Evolutionary conservation across 345 rosid species (phyloP), one percentile per base, ranked within the genome.

Genomic region (Populus simonii): DNA sequence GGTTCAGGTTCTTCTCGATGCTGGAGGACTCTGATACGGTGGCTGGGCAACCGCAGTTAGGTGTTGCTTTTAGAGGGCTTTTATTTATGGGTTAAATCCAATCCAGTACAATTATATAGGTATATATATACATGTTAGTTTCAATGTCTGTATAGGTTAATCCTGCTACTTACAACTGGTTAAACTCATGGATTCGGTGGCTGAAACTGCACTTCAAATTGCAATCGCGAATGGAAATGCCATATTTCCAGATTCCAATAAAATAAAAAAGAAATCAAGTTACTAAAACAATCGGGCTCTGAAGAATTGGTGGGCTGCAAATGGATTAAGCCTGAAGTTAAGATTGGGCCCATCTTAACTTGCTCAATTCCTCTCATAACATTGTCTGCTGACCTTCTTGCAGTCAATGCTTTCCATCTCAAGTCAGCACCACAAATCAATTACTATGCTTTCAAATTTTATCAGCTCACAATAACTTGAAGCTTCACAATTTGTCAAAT

Each of bases 61-160:
- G n/a, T 35, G 17, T 51, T 63, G 27, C 66, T 45, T 45, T 31
- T 1, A 29, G 70, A 38, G 23, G 55, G 61, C 11, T 74, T 63
- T 17, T 31, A 39, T 22, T 6, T 27, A 63, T 7, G 49, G 66
- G 35, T 61, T 1, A 27, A 43, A 13, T 17, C 31, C 31, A 33
- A 66, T 5, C 35, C 33, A 16, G 33, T 43, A 7, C 8, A 20
- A 31, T 8, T 8, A 59, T 59, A 23, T 17, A 16, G 13, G 8
- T 33, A 22, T 55, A 10, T 55, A 43, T 43, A 10, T 41, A 41
- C 3, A 41, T 11, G 4, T 22, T 8, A 72, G 0, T 31, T 23
- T 38, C 20, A 75, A 61, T 68, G 55, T 61, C 13, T 77, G 70
- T 70, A 70, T 59, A 70, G 70, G 17, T 45, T 33, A 8, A 38